Conservation (phyloP, 257 asterid genomes). For the Penstemon barbatus region DNA sequence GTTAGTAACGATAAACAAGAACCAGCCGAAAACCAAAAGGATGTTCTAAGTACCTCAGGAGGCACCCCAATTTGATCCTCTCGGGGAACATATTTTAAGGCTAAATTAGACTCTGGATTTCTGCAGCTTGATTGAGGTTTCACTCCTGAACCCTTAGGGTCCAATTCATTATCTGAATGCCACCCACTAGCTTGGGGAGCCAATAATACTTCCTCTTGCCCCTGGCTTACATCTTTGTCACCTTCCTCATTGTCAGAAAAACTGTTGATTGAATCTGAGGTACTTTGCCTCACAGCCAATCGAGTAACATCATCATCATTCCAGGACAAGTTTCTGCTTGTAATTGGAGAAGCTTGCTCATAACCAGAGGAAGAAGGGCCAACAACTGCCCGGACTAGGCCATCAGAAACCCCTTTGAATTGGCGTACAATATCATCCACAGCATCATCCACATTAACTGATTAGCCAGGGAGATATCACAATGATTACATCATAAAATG, state of each 20-base stretch:
- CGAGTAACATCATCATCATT: slow-evolving; percentile 59
- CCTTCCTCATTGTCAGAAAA: slow-evolving; percentile 74
- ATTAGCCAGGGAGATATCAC: slow-evolving; percentile 17
- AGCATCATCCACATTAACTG: slow-evolving; percentile 92
- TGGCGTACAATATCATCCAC: slow-evolving; percentile 90
- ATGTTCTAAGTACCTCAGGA: slow-evolving; percentile 66
- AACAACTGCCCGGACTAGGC: slow-evolving; percentile 65
- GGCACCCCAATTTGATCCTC: slow-evolving; percentile 74
- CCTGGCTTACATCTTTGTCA: slow-evolving; percentile 55
- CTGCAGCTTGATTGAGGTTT: slow-evolving; percentile 29
- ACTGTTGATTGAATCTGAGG: slow-evolving; percentile 55
- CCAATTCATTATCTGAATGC: slow-evolving; percentile 66
- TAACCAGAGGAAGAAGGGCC: slow-evolving; percentile 52
- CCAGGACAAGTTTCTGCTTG: slow-evolving; percentile 58
- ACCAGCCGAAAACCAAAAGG: slow-evolving; percentile 11
- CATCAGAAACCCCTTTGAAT: slow-evolving; percentile 87
- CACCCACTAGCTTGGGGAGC: slow-evolving; percentile 49
- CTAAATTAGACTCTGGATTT: slow-evolving; percentile 37
- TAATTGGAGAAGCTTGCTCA: slow-evolving; percentile 47
- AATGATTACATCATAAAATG: slow-evolving; percentile 14
- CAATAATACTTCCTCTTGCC: slow-evolving; percentile 46
- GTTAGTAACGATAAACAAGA: slow-evolving; percentile 14
- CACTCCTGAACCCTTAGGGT: slow-evolving; percentile 37
- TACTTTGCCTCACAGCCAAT: slow-evolving; percentile 48
- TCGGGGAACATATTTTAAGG: slow-evolving; percentile 33